Percentiles rank a stretch among this genome's conserved stretches.
phyloP scores from a whole-genome alignment of 1,284 basidiomycete species.

The Xerocomus subilludens region DNA sequence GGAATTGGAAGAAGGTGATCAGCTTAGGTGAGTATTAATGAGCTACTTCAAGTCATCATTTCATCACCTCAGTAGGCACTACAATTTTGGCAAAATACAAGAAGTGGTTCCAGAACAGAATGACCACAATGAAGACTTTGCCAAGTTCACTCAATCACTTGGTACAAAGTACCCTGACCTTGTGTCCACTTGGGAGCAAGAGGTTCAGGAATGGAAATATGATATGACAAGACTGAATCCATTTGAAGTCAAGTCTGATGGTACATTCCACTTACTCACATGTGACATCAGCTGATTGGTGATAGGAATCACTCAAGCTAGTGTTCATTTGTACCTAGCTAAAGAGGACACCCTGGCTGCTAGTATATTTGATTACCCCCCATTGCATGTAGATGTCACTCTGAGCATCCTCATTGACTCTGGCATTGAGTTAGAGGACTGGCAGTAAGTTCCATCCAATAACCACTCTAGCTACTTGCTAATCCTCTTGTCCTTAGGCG shows the following conservation, averaged over 20 bases:
- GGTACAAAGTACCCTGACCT: neutral
- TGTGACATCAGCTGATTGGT: too few relatives aligned
- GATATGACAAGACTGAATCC: neutral
- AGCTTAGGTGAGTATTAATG: conserved; percentile 1
- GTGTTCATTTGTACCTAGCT: neutral
- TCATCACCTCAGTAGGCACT: too few relatives aligned
- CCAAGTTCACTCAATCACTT: neutral
- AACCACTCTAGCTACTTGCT: too few relatives aligned
- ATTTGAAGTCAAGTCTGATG: conserved; percentile 1
- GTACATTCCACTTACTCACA: too few relatives aligned
- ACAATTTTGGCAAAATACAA: neutral
- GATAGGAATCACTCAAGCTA: conserved; percentile 15
- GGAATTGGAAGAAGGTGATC: conserved; percentile 8
- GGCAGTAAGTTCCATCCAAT: neutral
- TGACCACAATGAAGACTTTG: neutral
- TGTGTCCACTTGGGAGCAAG: neutral
- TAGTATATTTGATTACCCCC: too few relatives aligned
- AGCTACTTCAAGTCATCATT: too few relatives aligned
- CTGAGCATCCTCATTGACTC: conserved; percentile 10
- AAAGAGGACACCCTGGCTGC: neutral
- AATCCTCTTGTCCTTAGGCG: too few relatives aligned
- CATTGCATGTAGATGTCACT: neutral
- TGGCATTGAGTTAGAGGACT: neutral
- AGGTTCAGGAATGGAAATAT: conserved; percentile 1
- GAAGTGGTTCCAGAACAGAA: conserved; percentile 10